Evolutionary conservation across 2,329 filamentous ascomycete genomes (phyloP).

Genomic region (Cephalotrichum gorgonifer): DNA sequence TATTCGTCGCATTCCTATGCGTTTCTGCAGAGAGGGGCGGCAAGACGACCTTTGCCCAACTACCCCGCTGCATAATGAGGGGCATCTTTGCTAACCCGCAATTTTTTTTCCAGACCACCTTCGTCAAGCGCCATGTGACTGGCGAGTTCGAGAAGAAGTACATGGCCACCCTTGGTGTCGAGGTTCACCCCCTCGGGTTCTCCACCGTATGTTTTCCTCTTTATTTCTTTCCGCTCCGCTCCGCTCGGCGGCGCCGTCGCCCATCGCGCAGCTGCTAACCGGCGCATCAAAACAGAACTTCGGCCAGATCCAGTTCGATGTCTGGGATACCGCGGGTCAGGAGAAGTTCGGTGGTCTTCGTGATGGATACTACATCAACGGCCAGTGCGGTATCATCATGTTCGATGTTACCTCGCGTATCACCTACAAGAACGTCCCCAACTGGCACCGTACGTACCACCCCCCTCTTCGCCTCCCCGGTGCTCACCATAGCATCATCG

Average conservation of each 20-base stretch:
- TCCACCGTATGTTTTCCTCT: constrained; percentile 65
- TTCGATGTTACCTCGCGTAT: constrained; percentile 99
- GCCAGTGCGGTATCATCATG: constrained; percentile 99
- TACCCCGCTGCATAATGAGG: constrained; percentile 5
- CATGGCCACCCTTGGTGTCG: constrained; percentile 98
- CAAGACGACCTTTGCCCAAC: background rate
- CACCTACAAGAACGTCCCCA: constrained; percentile 99
- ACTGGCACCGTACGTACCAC: constrained; percentile 89
- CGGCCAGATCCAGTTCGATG: constrained; percentile 94
- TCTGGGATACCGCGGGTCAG: constrained; percentile 98
- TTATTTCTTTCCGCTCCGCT: background rate
- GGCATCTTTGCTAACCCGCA: constrained; percentile 6
- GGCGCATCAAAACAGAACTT: constrained; percentile 55
- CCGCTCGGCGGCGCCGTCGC: background rate
- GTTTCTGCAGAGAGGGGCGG: background rate
- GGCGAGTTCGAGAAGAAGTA: constrained; percentile 99
- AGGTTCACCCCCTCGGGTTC: constrained; percentile 97
- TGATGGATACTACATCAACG: constrained; percentile 99
- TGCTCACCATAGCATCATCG: constrained; percentile 6
- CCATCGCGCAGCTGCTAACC: constrained; percentile 3
- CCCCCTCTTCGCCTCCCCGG: background rate
- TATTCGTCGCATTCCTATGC: background rate
- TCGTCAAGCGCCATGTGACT: constrained; percentile 99
- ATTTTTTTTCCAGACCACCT: constrained; percentile 66
- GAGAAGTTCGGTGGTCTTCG: constrained; percentile 99